These are phyloP conservation scores for Volvariella surrecta DNA, from an alignment of 1,284 basidiomycete genomes.

Conservation along the genomic window DNA sequence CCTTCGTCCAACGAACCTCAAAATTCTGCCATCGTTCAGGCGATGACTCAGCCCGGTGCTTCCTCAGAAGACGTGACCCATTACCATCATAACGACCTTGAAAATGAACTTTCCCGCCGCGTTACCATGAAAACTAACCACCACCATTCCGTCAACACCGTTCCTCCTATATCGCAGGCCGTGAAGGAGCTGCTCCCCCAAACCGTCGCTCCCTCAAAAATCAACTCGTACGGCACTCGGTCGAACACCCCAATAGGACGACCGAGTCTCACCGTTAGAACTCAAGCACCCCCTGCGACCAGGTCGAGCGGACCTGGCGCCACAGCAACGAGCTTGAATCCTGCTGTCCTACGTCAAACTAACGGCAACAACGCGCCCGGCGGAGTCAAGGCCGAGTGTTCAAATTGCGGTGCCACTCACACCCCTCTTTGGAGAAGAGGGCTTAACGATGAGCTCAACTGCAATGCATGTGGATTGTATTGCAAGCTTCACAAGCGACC, in stretches of 20 bases:
- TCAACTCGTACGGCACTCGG: constrained; percentile 39
- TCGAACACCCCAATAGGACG: constrained; percentile 37
- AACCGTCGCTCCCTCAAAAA: constrained; percentile 42
- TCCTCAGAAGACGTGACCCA: constrained; percentile 14
- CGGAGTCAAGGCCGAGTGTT: constrained; percentile 78
- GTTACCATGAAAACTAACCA: constrained; percentile 19
- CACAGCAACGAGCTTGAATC: constrained; percentile 45
- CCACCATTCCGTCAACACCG: constrained; percentile 18
- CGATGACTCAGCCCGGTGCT: constrained; percentile 2
- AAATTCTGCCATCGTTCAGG: constrained; percentile 2
- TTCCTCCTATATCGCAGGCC: constrained; percentile 28
- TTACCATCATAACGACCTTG: constrained; percentile 19
- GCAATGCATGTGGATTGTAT: constrained; percentile 76
- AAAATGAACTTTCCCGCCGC: constrained; percentile 16
- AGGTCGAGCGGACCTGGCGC: constrained; percentile 53
- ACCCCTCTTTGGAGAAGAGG: constrained; percentile 77
- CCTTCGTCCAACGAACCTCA: constrained; percentile 3
- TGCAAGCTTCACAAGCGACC: constrained; percentile 81
- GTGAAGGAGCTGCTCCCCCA: constrained; percentile 32
- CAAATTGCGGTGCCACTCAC: constrained; percentile 77
- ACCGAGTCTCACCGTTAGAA: constrained; percentile 50
- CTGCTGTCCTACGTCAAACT: constrained; percentile 26
- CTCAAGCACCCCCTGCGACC: constrained; percentile 27
- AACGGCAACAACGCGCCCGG: constrained; percentile 40
- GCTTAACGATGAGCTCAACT: constrained; percentile 76